Base-by-base conservation (phyloP, 306 rosid genomes). In the Comarum palustre region DNA sequence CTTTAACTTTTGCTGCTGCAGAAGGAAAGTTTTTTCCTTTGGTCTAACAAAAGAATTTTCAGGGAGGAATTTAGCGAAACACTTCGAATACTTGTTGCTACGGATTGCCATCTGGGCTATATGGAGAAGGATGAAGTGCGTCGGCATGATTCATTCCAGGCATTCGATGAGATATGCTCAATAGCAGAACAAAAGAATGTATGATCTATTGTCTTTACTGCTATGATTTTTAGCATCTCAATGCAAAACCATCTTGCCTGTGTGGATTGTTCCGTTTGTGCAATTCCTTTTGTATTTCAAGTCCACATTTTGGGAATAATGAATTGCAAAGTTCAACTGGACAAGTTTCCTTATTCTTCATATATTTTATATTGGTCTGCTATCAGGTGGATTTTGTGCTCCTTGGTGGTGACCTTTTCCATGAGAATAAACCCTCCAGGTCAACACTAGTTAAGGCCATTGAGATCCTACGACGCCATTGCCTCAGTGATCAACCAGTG, bases 121-220 rank as follows among this genome's bases (percentile, higher is more conserved):
- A 84, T 94, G 95, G 98, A 94, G 87, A 91, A 94, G 82, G 98
- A 94, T 78, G 98, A 94, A 80, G 69, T 94, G 46, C 88, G 98
- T 11, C 92, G 98, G 62, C 96, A 94, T 69, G 97, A 94, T 81
- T 91, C 98, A 0, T 94, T 94, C 65, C 89, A 88, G 73, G 91
- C 98, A 45, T 94, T 94, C 71, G 91, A 94, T 45, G 98, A 94
- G 84, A 91, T 94, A 74, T 94, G 97, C 81, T 87, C 95, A 51
- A 85, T 94, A 25, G 98, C 98, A 1, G 89, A 82, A 52, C 82
- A 84, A 57, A 90, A 89, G 57, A 46, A 85, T 79, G 91, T 87
- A 48, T 58, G 59, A 15, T 42, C 13, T 25, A 29, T 11, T 74
- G 1, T 8, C 39, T 43, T 65, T 46, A 16, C 19, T 51, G 32